A percentile compares a stretch with the other conserved stretches of the same genome.
Conservation (phyloP, 257 asterid genomes). For the Nicotiana undulata region DNA sequence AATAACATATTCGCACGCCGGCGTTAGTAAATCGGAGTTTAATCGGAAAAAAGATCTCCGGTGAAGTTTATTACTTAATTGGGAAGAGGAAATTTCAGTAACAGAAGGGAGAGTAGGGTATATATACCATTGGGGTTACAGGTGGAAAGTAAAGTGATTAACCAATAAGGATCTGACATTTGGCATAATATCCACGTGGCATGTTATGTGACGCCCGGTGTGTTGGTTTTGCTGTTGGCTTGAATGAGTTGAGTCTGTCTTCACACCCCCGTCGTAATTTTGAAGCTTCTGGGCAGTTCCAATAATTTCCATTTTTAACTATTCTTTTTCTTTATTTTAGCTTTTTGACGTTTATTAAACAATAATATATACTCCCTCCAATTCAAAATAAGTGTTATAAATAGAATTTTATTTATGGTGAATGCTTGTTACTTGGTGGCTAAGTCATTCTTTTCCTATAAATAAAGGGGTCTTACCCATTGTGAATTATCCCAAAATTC, state of each 20-base stretch:
- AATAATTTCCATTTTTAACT: neutral
- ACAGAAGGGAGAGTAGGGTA: conserved; percentile 9
- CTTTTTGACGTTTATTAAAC: too few relatives aligned
- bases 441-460: too few relatives aligned
- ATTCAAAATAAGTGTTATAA: too few relatives aligned
- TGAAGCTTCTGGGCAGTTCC: neutral
- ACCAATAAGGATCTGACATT: conserved; percentile 33
- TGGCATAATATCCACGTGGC: conserved; percentile 40
- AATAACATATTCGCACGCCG: conserved; percentile 13
- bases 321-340: too few relatives aligned
- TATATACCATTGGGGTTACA: conserved; percentile 22
- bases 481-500: too few relatives aligned
- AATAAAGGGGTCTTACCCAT: too few relatives aligned
- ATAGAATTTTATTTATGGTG: too few relatives aligned
- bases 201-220: conserved; percentile 38
- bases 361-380: too few relatives aligned
- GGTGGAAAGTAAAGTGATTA: conserved; percentile 20
- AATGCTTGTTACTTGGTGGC: too few relatives aligned
- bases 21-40: neutral
- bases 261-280: neutral
- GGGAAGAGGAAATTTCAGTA: neutral
- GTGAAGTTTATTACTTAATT: neutral
- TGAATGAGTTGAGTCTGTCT: neutral
- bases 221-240: conserved; percentile 29
- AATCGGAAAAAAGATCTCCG: neutral